Percentiles rank a stretch among this genome's conserved stretches.
phyloP scores from a whole-genome alignment of 192 early-diverging fungal species.

The Pilobolus umbonatus region DNA sequence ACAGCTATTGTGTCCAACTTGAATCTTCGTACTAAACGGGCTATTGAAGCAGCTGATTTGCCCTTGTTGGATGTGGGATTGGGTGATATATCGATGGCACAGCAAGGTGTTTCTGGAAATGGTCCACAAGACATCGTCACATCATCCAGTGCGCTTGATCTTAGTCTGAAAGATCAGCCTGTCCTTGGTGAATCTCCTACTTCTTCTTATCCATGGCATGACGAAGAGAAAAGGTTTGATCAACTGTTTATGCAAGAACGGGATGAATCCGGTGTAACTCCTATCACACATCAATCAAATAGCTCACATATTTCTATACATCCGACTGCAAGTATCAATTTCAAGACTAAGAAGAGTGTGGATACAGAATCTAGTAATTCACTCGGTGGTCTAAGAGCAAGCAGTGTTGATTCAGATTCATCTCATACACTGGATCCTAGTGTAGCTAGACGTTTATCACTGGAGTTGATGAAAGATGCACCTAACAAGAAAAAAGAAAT shows the following conservation, averaged over 20 bases:
- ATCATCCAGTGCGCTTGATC: neutral
- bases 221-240: conserved; percentile 15
- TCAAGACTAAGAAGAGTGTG: neutral
- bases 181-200: conserved; percentile 23
- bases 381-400: neutral
- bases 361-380: neutral
- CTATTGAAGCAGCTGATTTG: conserved; percentile 39
- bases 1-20: conserved; percentile 8
- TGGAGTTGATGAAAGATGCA: conserved; percentile 30
- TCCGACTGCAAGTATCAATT: neutral
- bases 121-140: neutral
- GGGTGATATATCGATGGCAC: conserved; percentile 18
- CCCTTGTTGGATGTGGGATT: conserved; percentile 42
- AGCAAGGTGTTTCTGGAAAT: conserved; percentile 1
- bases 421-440: conserved; percentile 13
- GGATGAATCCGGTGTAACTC: neutral
- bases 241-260: conserved; percentile 8
- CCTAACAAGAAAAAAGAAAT: conserved; percentile 12
- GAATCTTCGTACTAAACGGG: conserved; percentile 39
- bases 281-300: too few relatives aligned
- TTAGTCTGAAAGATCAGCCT: conserved; percentile 16
- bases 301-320: neutral
- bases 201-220: conserved; percentile 13
- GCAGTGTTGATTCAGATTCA: neutral
- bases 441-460: conserved; percentile 27